These are phyloP conservation scores for Metschnikowia noctiluminum DNA, from an alignment of 805 yeast genomes.

Conservation along the genomic window DNA sequence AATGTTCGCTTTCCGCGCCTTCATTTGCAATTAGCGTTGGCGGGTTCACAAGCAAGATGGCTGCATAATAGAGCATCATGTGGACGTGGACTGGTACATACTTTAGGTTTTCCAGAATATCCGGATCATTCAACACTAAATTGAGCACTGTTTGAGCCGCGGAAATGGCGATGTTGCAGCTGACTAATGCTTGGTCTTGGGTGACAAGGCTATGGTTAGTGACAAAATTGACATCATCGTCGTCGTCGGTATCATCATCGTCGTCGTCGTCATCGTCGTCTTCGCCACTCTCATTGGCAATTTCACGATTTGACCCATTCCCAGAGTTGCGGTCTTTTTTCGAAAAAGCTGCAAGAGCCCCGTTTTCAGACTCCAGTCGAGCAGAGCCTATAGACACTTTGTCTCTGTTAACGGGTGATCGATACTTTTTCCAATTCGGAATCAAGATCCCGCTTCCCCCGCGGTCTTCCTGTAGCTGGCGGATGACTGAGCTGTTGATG, in stretches of 20 bases:
- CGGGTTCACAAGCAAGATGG: constrained; percentile 51
- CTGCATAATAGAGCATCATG: constrained; percentile 67
- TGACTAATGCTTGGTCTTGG: constrained; percentile 33
- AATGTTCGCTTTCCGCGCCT: constrained; percentile 14
- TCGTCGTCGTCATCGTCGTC: constrained; percentile 10
- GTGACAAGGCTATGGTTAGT: constrained; percentile 30
- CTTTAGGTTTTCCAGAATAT: constrained; percentile 51
- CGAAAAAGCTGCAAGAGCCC: background rate
- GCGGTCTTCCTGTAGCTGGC: constrained; percentile 35
- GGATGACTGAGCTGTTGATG: constrained; percentile 52
- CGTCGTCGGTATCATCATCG: constrained; percentile 1
- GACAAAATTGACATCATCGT: constrained; percentile 24
- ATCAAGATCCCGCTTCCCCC: constrained; percentile 19
- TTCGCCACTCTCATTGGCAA: constrained; percentile 1
- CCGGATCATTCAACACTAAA: constrained; percentile 55
- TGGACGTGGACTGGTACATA: constrained; percentile 74
- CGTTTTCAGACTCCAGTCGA: background rate
- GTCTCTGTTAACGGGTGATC: background rate
- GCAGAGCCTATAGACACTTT: background rate
- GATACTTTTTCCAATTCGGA: constrained; percentile 31
- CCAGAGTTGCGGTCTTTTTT: background rate
- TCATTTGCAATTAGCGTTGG: constrained; percentile 25
- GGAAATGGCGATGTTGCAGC: constrained; percentile 50
- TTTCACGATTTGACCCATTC: background rate
- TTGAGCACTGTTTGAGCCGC: constrained; percentile 64